Percentiles rank a stretch among this genome's conserved stretches.
Conservation (phyloP, 2,329 filamentous ascomycete species). For the Phaeosphaeria sp. region DNA sequence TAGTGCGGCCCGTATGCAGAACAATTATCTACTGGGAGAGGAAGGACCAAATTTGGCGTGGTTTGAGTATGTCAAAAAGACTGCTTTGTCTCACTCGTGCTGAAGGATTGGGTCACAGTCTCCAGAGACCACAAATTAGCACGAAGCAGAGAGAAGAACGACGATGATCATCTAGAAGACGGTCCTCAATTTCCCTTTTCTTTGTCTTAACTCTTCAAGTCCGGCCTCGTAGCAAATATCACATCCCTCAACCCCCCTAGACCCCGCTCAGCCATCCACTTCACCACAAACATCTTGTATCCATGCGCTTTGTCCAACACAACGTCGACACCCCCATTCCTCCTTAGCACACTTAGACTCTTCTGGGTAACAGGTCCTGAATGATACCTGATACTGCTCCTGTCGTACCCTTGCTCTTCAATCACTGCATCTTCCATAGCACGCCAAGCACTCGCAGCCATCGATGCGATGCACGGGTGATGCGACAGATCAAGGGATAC, state of each 20-base stretch:
- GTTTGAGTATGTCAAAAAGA: background rate
- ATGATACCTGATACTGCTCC: slow-evolving; percentile 37
- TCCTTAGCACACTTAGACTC: slow-evolving; percentile 68
- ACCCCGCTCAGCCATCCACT: slow-evolving; percentile 69
- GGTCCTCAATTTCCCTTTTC: background rate
- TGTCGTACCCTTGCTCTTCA: slow-evolving; percentile 28
- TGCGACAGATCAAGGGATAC: slow-evolving; percentile 57
- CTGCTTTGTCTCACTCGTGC: background rate
- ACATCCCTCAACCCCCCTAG: slow-evolving; percentile 72
- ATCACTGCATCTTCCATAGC: slow-evolving; percentile 56
- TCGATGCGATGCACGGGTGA: slow-evolving; percentile 53
- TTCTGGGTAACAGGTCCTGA: slow-evolving; percentile 70
- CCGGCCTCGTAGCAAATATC: slow-evolving; percentile 83
- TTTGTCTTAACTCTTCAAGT: slow-evolving; percentile 58
- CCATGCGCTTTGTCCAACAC: slow-evolving; percentile 78
- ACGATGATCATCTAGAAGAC: background rate
- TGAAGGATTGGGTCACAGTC: background rate
- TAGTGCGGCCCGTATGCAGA: background rate
- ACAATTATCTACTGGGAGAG: slow-evolving; percentile 1
- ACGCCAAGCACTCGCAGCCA: slow-evolving; percentile 57
- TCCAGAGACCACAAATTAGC: background rate
- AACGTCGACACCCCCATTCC: slow-evolving; percentile 70
- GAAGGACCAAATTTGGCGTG: slow-evolving; percentile 2
- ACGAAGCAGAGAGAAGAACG: background rate
- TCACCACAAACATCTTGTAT: slow-evolving; percentile 76